Evolutionary conservation across 768 basidiomycete species (phyloP).

Genomic region (Asterophora lycoperdoides): DNA sequence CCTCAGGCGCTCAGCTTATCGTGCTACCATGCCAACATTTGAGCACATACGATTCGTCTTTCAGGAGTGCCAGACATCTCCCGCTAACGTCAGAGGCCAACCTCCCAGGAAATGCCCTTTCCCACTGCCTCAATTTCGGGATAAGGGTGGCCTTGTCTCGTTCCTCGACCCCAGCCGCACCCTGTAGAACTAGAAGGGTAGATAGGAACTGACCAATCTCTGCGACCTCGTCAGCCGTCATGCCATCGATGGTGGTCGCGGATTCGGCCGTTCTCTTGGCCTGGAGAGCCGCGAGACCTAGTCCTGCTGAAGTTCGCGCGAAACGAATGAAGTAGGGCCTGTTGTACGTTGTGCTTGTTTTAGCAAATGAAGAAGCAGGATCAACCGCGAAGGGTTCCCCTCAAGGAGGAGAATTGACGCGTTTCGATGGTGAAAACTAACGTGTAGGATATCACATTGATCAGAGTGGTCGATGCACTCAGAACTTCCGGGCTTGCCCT

Average conservation of each 20-base stretch:
- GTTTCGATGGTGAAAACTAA: constrained; percentile 23
- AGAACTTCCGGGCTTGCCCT: constrained; percentile 20
- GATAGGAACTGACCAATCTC: constrained; percentile 38
- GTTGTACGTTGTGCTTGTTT: neutral
- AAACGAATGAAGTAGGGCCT: constrained; percentile 43
- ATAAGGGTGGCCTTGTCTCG: constrained; percentile 30
- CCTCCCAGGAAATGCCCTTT: constrained; percentile 22
- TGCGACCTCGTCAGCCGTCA: constrained; percentile 24
- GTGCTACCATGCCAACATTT: neutral
- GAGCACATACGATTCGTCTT: constrained; percentile 23
- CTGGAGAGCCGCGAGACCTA: constrained; percentile 32
- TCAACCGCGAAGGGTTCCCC: neutral
- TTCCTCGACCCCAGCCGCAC: constrained; percentile 25
- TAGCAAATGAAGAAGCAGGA: neutral
- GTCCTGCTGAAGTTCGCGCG: constrained; percentile 25
- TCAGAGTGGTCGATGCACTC: constrained; percentile 23
- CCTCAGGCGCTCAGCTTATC: neutral
- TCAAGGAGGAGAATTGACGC: too few relatives aligned
- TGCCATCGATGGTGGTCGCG: constrained; percentile 14
- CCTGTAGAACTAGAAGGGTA: constrained; percentile 37
- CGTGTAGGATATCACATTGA: constrained; percentile 34
- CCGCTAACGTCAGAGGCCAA: constrained; percentile 31
- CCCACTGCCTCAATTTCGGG: constrained; percentile 30
- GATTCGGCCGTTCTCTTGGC: constrained; percentile 31
- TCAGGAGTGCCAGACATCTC: constrained; percentile 32